Conservation (phyloP, 2,329 filamentous ascomycete genomes). For the Botryotinia narcissicola region DNA sequence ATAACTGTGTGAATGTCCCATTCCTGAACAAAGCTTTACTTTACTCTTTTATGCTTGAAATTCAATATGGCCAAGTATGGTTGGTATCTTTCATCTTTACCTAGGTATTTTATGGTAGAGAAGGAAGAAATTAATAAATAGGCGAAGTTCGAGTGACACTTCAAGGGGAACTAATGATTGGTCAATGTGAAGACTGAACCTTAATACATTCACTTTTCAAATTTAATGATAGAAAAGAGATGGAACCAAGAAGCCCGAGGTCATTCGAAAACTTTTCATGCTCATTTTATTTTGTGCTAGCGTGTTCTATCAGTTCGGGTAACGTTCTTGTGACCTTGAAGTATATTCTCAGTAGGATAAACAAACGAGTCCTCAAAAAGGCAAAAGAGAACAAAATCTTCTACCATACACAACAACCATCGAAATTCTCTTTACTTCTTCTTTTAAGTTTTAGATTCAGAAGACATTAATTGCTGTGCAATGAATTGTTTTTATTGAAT, state of each 20-base stretch:
- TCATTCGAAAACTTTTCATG: background rate
- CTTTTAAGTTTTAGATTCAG: background rate
- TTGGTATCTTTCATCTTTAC: background rate
- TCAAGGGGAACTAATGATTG: background rate
- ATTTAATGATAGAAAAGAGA: background rate
- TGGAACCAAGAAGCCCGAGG: background rate
- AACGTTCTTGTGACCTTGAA: background rate
- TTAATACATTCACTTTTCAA: background rate
- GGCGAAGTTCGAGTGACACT: background rate
- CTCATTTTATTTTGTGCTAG: background rate
- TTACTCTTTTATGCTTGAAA: accelerated
- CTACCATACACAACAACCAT: background rate
- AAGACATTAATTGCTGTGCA: background rate
- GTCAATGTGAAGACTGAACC: background rate
- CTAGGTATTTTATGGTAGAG: background rate
- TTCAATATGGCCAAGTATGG: background rate
- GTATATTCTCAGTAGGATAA: background rate
- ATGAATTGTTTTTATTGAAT: background rate
- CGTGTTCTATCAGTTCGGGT: background rate
- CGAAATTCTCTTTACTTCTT: background rate
- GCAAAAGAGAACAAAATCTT: background rate
- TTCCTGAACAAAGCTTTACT: background rate
- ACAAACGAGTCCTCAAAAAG: background rate
- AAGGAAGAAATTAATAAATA: background rate
- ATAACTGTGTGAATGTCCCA: background rate